A percentile compares a stretch with the other conserved stretches of the same genome.
Conservation (phyloP, 306 rosid species). For the Fragaria vesca region DNA sequence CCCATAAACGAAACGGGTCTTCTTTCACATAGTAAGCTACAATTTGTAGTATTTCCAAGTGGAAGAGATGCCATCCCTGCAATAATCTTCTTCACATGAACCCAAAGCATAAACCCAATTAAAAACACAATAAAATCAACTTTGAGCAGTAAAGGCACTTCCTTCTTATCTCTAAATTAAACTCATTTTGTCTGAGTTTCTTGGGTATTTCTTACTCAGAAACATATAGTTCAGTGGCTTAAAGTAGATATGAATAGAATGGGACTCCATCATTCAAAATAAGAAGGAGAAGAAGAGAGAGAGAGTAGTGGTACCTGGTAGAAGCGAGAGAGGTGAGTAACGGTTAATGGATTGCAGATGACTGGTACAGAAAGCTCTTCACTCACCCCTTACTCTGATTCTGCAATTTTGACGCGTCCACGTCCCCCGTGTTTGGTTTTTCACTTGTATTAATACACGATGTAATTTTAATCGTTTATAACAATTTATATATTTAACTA, state of each 20-base stretch:
- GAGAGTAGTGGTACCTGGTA: not conserved
- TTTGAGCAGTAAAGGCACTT: not conserved
- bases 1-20: constrained; percentile 33
- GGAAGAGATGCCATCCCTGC: constrained; percentile 50
- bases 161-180: not conserved
- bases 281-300: not conserved
- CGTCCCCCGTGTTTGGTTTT: not conserved
- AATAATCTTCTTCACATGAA: constrained; percentile 14
- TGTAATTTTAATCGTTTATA: too few relatives aligned
- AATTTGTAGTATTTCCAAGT: constrained; percentile 35
- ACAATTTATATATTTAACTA: too few relatives aligned
- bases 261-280: not conserved
- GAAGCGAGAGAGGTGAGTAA: not conserved
- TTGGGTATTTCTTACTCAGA: not conserved
- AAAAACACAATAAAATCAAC: not conserved
- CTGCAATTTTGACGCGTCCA: not conserved
- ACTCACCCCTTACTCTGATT: not conserved
- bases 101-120: constrained; percentile 8
- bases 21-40: constrained; percentile 35
- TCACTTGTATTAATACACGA: too few relatives aligned
- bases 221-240: too few relatives aligned
- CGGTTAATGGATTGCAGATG: constrained; percentile 19
- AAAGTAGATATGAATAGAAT: not conserved
- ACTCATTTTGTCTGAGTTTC: not conserved
- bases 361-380: constrained; percentile 11